A percentile compares a stretch with the other conserved stretches of the same genome.
phyloP scores from a whole-genome alignment of 306 rosid genomes.

The Cajanus cajan region DNA sequence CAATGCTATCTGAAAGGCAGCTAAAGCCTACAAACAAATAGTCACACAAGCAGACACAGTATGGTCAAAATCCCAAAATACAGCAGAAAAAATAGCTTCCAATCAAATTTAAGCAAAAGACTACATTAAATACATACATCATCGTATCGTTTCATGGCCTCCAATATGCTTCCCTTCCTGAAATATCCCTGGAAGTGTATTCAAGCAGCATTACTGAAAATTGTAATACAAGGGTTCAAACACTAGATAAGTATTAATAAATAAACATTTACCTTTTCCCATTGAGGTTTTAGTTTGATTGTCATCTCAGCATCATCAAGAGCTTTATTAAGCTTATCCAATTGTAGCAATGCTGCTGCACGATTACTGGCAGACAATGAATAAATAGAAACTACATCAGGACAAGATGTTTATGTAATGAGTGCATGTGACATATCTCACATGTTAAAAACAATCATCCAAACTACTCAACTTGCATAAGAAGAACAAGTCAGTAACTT shows the following conservation, averaged over 20 bases:
- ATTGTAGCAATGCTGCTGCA: constrained; percentile 94
- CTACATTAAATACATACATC: constrained; percentile 49
- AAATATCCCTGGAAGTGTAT: constrained; percentile 77
- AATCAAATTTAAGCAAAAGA: constrained; percentile 22
- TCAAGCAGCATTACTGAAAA: constrained; percentile 27
- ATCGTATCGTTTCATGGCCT: constrained; percentile 89
- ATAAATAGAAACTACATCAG: constrained; percentile 30
- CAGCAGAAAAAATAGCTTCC: not conserved
- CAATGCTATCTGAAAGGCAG: constrained; percentile 77
- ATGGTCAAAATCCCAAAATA: constrained; percentile 25
- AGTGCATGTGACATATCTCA: not conserved
- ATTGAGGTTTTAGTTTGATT: constrained; percentile 76
- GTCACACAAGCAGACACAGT: constrained; percentile 26
- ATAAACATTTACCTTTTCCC: constrained; percentile 77
- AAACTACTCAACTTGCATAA: not conserved
- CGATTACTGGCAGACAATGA: constrained; percentile 70
- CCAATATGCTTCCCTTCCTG: constrained; percentile 96
- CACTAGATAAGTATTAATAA: not conserved
- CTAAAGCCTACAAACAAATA: constrained; percentile 61
- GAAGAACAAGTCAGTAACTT: constrained; percentile 4
- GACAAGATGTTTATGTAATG: not conserved
- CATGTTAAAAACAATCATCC: not conserved
- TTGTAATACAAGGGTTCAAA: constrained; percentile 21
- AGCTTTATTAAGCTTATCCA: constrained; percentile 92
- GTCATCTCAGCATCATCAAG: constrained; percentile 96